phyloP scores from a whole-genome alignment of 2,329 filamentous ascomycete genomes.

The Apiospora pterosperma region DNA sequence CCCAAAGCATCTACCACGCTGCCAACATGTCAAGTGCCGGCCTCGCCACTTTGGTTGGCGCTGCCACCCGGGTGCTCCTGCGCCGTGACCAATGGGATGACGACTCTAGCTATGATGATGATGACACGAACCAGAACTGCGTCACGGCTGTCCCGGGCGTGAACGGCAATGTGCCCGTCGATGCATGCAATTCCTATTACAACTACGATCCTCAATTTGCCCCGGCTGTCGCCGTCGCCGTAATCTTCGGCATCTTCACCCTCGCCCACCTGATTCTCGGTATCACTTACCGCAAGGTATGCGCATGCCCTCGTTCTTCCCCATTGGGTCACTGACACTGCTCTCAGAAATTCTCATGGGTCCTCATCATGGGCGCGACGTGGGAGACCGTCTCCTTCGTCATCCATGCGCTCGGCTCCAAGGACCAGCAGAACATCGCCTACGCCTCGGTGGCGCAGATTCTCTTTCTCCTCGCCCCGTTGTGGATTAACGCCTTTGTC shows the following conservation, averaged over 20 bases:
- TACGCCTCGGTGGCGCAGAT: conserved; percentile 30
- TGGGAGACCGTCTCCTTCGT: conserved; percentile 39
- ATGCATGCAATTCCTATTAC: conserved; percentile 26
- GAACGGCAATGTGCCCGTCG: conserved; percentile 20
- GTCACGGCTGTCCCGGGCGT: conserved; percentile 11
- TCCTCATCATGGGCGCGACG: conserved; percentile 34
- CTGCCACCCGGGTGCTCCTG: conserved; percentile 6
- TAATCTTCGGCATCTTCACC: conserved; percentile 21
- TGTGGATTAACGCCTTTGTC: conserved; percentile 41
- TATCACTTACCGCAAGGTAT: conserved; percentile 18
- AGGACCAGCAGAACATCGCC: conserved; percentile 32
- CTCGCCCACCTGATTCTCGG: conserved; percentile 18
- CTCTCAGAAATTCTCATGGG: conserved; percentile 25
- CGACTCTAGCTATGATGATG: conserved; percentile 2
- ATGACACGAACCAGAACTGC: conserved; percentile 6
- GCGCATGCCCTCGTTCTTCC: not conserved
- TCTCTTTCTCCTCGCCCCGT: conserved; percentile 38
- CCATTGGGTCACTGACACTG: not conserved
- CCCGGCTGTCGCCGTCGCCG: conserved; percentile 21
- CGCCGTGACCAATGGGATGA: conserved; percentile 11
- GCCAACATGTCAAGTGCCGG: not conserved
- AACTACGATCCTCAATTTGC: conserved; percentile 23
- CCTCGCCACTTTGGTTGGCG: not conserved
- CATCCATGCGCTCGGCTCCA: conserved; percentile 31
- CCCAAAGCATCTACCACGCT: not conserved